phyloP scores from a whole-genome alignment of 1,139 yeast genomes.

The Citeromyces siamensis region DNA sequence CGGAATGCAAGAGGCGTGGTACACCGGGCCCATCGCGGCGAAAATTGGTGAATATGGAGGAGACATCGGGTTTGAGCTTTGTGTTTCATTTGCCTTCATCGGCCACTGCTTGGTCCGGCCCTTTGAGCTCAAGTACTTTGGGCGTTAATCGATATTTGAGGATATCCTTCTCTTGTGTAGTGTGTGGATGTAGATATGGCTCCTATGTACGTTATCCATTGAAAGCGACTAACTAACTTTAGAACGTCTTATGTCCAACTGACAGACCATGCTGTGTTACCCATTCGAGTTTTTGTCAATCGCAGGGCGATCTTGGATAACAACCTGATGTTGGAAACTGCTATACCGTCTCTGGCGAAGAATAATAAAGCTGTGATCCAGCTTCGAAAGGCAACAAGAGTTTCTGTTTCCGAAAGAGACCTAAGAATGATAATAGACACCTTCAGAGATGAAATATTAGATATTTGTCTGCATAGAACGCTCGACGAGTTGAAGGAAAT shows the following conservation, averaged over 20 bases:
- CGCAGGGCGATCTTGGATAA: conserved; percentile 14
- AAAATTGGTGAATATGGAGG: conserved; percentile 62
- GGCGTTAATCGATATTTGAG: conserved; percentile 19
- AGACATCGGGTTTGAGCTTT: conserved; percentile 77
- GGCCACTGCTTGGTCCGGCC: conserved; percentile 54
- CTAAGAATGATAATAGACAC: conserved; percentile 13
- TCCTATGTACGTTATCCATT: not conserved
- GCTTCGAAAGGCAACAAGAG: conserved; percentile 12
- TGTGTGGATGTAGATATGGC: not conserved
- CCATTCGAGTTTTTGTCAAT: conserved; percentile 16
- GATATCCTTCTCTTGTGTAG: not conserved
- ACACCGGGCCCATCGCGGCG: conserved; percentile 55
- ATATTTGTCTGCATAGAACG: conserved; percentile 13
- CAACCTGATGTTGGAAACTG: conserved; percentile 9
- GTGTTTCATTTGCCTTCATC: conserved; percentile 60
- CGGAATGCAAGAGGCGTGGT: conserved; percentile 87
- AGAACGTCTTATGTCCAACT: not conserved
- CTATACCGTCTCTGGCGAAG: conserved; percentile 7
- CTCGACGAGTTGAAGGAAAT: conserved; percentile 12
- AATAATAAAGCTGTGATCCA: conserved; percentile 9
- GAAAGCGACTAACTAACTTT: not conserved
- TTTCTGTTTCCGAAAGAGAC: conserved; percentile 16
- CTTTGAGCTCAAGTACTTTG: conserved; percentile 44
- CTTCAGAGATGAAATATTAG: conserved; percentile 10
- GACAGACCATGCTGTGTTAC: conserved; percentile 8